These are phyloP conservation scores for Euphrasia confusa DNA, from an alignment of 257 asterid species.

Conservation along the genomic window DNA sequence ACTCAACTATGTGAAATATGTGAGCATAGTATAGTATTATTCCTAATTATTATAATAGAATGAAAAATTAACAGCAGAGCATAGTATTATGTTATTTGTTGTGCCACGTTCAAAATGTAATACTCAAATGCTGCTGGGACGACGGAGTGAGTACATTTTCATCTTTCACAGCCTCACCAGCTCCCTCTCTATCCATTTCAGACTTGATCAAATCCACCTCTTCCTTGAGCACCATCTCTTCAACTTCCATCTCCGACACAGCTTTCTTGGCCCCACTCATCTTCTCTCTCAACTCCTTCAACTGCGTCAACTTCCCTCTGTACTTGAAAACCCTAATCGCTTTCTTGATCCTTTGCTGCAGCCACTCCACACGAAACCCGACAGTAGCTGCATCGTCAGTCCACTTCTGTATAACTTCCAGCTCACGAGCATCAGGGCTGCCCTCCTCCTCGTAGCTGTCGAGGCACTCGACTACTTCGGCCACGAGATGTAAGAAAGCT, in stretches of 20 bases:
- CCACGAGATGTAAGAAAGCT: slow-evolving; percentile 28
- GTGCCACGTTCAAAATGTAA: too few species aligned
- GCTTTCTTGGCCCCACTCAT: slow-evolving; percentile 28
- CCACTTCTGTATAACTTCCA: slow-evolving; percentile 26
- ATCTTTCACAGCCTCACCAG: too few species aligned
- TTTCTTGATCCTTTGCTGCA: slow-evolving; percentile 30
- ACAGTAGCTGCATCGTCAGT: slow-evolving; percentile 29
- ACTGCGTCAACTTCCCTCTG: slow-evolving; percentile 6
- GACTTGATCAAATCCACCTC: slow-evolving; percentile 27
- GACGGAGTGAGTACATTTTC: too few species aligned
- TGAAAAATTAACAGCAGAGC: too few species aligned
- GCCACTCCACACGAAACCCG: slow-evolving; percentile 37
- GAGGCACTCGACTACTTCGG: slow-evolving; percentile 28
- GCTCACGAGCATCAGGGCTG: slow-evolving; percentile 20
- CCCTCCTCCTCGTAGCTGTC: slow-evolving; percentile 14
- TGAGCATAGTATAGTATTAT: too few species aligned
- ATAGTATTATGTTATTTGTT: too few species aligned
- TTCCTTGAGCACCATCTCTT: slow-evolving; percentile 23
- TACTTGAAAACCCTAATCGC: slow-evolving; percentile 16
- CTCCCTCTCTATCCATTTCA: slow-evolving; percentile 18
- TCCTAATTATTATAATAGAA: too few species aligned
- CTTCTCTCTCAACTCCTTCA: slow-evolving; percentile 18
- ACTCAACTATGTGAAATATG: too few species aligned
- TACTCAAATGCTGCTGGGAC: too few species aligned
- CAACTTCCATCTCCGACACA: slow-evolving; percentile 28